phyloP scores from a whole-genome alignment of 495 filamentous ascomycete species.

The Pyrenula aspistea region DNA sequence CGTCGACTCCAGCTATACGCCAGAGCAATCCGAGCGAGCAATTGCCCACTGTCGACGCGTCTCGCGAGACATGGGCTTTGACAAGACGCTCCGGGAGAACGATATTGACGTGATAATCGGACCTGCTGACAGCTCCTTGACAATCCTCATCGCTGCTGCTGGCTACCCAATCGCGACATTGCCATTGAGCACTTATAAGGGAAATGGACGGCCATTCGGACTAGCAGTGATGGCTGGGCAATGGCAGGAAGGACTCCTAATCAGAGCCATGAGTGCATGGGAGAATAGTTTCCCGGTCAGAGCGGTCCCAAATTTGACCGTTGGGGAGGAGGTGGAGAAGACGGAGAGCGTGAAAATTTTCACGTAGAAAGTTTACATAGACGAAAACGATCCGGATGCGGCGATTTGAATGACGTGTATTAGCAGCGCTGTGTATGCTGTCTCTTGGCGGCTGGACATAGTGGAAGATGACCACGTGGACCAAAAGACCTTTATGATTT shows the following conservation, averaged over 20 bases:
- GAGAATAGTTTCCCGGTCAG: conserved; percentile 1
- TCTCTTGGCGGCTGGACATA: neutral
- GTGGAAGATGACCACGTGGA: neutral
- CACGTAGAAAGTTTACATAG: neutral
- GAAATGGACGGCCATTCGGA: conserved; percentile 15
- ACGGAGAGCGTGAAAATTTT: neutral
- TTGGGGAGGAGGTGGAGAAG: neutral
- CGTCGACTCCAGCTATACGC: conserved; percentile 6
- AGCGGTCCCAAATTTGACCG: neutral
- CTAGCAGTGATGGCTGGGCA: conserved; percentile 8
- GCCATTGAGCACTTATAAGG: conserved; percentile 12
- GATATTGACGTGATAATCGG: conserved; percentile 7
- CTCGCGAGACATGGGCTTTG: conserved; percentile 1
- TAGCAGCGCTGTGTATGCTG: neutral
- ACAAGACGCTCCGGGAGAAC: conserved; percentile 5
- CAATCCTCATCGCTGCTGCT: conserved; percentile 1
- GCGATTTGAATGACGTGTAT: neutral
- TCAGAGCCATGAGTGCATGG: conserved; percentile 18
- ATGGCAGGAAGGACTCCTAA: conserved; percentile 10
- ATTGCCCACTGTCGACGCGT: neutral
- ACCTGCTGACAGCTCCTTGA: conserved; percentile 2
- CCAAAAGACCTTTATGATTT: neutral
- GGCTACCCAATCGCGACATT: conserved; percentile 14
- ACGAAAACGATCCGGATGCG: neutral
- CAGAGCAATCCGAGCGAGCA: conserved; percentile 1